Percentiles rank a stretch among this genome's conserved stretches.
These are phyloP conservation scores for Phaeotremella skinneri DNA, from an alignment of 768 basidiomycete genomes.

Conservation along the genomic window DNA sequence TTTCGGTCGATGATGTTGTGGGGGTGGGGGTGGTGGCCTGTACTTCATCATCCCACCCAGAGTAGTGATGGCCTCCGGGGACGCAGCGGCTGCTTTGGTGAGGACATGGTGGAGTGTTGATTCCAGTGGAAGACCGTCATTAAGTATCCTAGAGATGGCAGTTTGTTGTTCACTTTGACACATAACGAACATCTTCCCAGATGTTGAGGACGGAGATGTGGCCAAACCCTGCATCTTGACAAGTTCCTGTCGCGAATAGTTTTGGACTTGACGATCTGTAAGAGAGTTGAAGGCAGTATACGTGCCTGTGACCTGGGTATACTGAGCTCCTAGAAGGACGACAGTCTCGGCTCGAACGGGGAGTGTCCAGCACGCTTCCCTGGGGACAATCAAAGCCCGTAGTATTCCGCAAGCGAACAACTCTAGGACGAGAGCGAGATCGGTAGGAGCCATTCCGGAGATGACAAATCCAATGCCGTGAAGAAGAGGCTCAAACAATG, in stretches of 20 bases:
- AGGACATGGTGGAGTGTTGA: constrained; percentile 59
- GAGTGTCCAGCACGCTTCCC: constrained; percentile 83
- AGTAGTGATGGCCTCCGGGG: constrained; percentile 50
- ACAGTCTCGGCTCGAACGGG: constrained; percentile 78
- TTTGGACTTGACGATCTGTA: constrained; percentile 65
- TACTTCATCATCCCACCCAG: constrained; percentile 28
- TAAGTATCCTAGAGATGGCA: constrained; percentile 75
- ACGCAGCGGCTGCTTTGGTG: constrained; percentile 34
- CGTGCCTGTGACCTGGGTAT: constrained; percentile 52
- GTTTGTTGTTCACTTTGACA: constrained; percentile 84
- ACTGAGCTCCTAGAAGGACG: constrained; percentile 90
- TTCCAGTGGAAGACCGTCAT: constrained; percentile 85
- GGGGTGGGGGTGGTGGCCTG: constrained; percentile 17
- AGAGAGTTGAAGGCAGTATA: constrained; percentile 52
- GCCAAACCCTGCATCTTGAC: constrained; percentile 90
- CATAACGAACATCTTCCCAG: constrained; percentile 72
- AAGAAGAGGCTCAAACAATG: constrained; percentile 68
- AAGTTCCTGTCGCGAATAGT: constrained; percentile 77
- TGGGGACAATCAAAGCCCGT: constrained; percentile 74
- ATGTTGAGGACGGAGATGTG: constrained; percentile 20
- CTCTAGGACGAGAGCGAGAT: constrained; percentile 71
- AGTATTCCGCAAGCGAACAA: constrained; percentile 77
- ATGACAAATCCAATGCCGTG: constrained; percentile 88
- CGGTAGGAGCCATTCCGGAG: constrained; percentile 64
- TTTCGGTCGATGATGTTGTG: constrained; percentile 29